These are phyloP conservation scores for Mucor ambiguus DNA, from an alignment of 371 early-diverging fungal species.

Conservation along the genomic window DNA sequence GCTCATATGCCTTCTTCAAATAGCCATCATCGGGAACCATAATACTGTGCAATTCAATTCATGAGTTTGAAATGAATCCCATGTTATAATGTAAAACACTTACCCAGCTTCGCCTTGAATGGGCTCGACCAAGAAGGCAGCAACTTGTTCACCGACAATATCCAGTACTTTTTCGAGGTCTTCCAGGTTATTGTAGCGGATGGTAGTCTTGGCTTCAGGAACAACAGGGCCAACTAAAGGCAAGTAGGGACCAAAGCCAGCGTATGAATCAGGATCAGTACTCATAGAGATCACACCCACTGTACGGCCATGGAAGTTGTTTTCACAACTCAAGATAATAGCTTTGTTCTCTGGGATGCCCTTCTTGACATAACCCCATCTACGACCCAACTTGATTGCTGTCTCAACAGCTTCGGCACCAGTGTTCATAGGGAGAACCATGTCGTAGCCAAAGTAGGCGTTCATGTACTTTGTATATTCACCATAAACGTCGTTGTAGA, in stretches of 20 bases:
- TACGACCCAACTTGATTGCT: slow-evolving; percentile 96
- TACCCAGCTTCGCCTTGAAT: slow-evolving; percentile 98
- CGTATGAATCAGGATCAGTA: slow-evolving; percentile 87
- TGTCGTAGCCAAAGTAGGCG: slow-evolving; percentile 94
- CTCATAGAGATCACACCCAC: slow-evolving; percentile 94
- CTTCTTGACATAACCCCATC: slow-evolving; percentile 96
- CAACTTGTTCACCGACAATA: slow-evolving; percentile 79
- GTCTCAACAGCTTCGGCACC: slow-evolving; percentile 99
- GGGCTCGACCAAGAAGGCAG: slow-evolving; percentile 96
- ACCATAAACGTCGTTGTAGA: slow-evolving; percentile 94
- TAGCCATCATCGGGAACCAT: slow-evolving; percentile 94
- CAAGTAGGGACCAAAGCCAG: slow-evolving; percentile 92
- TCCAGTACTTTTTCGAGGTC: slow-evolving; percentile 88
- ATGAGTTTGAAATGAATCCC: background rate
- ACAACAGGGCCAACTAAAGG: slow-evolving; percentile 85
- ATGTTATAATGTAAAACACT: background rate
- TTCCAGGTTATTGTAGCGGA: slow-evolving; percentile 86
- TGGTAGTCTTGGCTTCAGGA: slow-evolving; percentile 64
- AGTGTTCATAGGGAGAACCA: slow-evolving; percentile 98
- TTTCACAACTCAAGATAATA: slow-evolving; percentile 80
- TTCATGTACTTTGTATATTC: slow-evolving; percentile 89
- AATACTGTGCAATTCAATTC: slow-evolving; percentile 52
- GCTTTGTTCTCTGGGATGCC: slow-evolving; percentile 83
- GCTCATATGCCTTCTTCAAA: slow-evolving; percentile 76
- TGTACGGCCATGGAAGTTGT: slow-evolving; percentile 99